Percentiles rank a stretch among this genome's conserved stretches.
phyloP scores from a whole-genome alignment of 371 early-diverging fungal species.

The Apophysomyces trapeziformis region DNA sequence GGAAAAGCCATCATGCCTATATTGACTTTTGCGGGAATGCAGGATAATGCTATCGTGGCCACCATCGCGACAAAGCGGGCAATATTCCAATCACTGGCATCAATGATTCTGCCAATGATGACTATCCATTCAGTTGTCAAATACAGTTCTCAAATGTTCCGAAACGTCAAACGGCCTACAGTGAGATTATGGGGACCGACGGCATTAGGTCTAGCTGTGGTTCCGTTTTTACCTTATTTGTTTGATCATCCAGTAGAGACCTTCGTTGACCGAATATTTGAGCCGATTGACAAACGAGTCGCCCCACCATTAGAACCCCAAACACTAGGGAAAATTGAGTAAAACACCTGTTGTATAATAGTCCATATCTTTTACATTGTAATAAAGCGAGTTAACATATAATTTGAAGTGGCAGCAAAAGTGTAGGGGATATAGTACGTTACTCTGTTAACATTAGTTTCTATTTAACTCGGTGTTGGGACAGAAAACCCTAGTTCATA shows the following conservation, averaged over 20 bases:
- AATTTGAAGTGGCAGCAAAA: no score
- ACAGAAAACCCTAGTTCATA: no score
- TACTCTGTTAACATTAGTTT: no score
- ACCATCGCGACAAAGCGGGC: slow-evolving; percentile 66
- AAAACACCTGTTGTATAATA: no score
- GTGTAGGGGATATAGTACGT: no score
- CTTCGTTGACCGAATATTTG: slow-evolving; percentile 68
- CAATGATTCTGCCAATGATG: slow-evolving; percentile 72
- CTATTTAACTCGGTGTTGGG: no score
- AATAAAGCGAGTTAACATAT: no score
- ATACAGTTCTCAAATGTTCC: slow-evolving; percentile 62
- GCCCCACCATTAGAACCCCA: neutral
- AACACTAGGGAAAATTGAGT: neutral
- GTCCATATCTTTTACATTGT: no score
- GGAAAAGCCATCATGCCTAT: neutral
- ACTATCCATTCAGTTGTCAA: slow-evolving; percentile 81
- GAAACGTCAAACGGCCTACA: slow-evolving; percentile 52
- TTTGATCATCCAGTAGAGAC: slow-evolving; percentile 79
- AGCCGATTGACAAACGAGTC: slow-evolving; percentile 39
- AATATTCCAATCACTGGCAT: slow-evolving; percentile 75
- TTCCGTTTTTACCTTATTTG: slow-evolving; percentile 74
- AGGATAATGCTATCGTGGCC: slow-evolving; percentile 53
- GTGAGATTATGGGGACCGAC: slow-evolving; percentile 73
- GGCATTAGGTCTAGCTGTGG: slow-evolving; percentile 64
- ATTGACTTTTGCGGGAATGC: neutral